phyloP scores from a whole-genome alignment of 805 yeast genomes.

The Cephaloascus fragrans region DNA sequence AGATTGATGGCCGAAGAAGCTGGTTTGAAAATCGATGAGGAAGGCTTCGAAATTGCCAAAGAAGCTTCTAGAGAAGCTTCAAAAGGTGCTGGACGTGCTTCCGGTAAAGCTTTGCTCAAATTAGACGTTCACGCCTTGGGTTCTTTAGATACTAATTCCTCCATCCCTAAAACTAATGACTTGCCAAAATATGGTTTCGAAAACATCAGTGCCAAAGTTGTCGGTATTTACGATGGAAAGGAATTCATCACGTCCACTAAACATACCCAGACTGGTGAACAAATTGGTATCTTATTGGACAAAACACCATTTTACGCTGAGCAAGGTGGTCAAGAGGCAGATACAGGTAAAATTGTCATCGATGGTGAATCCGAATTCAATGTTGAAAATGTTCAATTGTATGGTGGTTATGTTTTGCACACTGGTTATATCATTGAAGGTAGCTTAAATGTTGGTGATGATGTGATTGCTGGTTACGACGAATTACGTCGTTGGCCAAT shows the following conservation, averaged over 20 bases:
- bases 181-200: conserved; percentile 64
- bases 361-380: conserved; percentile 83
- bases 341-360: conserved; percentile 84
- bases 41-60: conserved; percentile 85
- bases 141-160: conserved; percentile 47
- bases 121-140: conserved; percentile 88
- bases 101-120: conserved; percentile 54
- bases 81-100: conserved; percentile 66
- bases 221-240: conserved; percentile 62
- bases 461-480: conserved; percentile 79
- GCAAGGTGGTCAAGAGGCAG: conserved; percentile 98
- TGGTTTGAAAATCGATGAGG: conserved; percentile 85
- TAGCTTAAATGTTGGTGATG: conserved; percentile 51
- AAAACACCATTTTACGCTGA: conserved; percentile 96
- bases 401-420: conserved; percentile 93
- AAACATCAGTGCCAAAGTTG: conserved; percentile 57
- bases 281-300: conserved; percentile 76
- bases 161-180: conserved; percentile 77
- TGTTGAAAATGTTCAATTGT: conserved; percentile 85
- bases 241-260: conserved; percentile 41
- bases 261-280: conserved; percentile 24
- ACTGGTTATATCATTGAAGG: conserved; percentile 86
- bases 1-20: conserved; percentile 98
- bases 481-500: conserved; percentile 94
- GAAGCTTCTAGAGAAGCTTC: conserved; percentile 90